These are phyloP conservation scores for Santalum album DNA, from an alignment of 164 flowering plant species.

Conservation along the genomic window DNA sequence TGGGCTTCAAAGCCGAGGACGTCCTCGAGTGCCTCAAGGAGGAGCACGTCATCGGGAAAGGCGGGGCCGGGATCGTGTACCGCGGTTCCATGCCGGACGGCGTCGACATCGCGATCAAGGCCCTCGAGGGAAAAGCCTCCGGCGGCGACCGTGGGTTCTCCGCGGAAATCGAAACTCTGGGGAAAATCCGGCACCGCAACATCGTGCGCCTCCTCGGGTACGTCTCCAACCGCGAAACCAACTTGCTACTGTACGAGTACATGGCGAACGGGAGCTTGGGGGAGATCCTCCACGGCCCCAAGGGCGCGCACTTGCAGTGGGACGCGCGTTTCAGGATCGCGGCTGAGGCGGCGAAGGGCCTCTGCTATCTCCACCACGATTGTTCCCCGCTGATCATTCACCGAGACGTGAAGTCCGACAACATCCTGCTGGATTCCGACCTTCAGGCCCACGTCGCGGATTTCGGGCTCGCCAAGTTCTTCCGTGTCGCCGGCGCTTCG, in stretches of 20 bases:
- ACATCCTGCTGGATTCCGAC: constrained; percentile 70
- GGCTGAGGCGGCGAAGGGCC: constrained; percentile 72
- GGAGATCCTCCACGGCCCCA: constrained; percentile 67
- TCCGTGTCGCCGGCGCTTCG: constrained; percentile 54
- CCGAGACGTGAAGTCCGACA: constrained; percentile 84
- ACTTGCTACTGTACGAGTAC: constrained; percentile 77
- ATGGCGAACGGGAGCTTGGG: constrained; percentile 96
- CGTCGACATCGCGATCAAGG: constrained; percentile 66
- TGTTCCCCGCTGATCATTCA: constrained; percentile 84
- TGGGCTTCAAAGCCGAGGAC: constrained; percentile 66
- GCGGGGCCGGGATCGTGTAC: constrained; percentile 91
- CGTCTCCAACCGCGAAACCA: constrained; percentile 73
- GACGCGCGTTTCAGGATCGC: constrained; percentile 69
- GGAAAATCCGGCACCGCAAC: constrained; percentile 75
- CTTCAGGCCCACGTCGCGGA: constrained; percentile 94
- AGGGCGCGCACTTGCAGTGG: constrained; percentile 78
- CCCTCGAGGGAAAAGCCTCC: constrained; percentile 8
- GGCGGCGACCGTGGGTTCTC: constrained; percentile 68
- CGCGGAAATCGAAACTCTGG: constrained; percentile 85
- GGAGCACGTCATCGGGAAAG: constrained; percentile 87
- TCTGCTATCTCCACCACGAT: constrained; percentile 90
- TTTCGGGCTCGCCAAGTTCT: constrained; percentile 91
- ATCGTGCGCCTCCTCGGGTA: constrained; percentile 77
- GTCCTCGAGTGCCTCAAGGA: constrained; percentile 75
- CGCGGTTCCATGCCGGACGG: constrained; percentile 77